Conservation (phyloP, 2,329 filamentous ascomycete genomes). For the Apiospora sp. region DNA sequence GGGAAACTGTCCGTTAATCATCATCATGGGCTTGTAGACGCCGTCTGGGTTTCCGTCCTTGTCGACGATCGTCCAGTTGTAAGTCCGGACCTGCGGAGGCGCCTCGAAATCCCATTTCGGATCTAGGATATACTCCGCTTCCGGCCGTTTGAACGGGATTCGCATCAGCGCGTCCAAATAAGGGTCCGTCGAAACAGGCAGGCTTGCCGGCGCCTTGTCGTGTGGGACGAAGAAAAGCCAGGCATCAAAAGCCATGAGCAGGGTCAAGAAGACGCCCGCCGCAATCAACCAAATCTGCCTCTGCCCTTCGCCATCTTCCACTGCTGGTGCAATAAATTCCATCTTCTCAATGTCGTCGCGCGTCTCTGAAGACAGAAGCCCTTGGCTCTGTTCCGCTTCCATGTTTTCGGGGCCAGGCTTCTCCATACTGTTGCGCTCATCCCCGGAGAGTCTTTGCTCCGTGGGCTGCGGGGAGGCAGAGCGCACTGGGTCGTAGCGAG, state of each 20-base stretch:
- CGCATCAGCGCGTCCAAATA: conserved; percentile 16
- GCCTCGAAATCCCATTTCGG: conserved; percentile 63
- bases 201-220: neutral
- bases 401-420: conserved; percentile 16
- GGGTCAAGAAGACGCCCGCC: conserved; percentile 22
- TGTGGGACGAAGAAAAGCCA: conserved; percentile 25
- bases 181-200: neutral
- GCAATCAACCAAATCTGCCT: conserved; percentile 30
- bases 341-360: conserved; percentile 27
- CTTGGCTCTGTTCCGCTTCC: conserved; percentile 27
- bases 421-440: conserved; percentile 8
- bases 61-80: conserved; percentile 67
- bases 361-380: conserved; percentile 26
- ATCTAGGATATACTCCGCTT: conserved; percentile 63
- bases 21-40: conserved; percentile 64
- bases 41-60: conserved; percentile 68
- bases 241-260: conserved; percentile 27
- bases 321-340: neutral
- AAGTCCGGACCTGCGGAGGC: conserved; percentile 59
- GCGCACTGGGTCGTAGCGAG: conserved; percentile 12
- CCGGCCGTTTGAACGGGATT: conserved; percentile 29
- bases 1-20: conserved; percentile 79
- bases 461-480: conserved; percentile 8
- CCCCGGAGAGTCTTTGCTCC: neutral
- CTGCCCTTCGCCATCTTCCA: neutral